Evolutionary conservation across 257 asterid species (phyloP).

Genomic region (Catharanthus roseus): DNA sequence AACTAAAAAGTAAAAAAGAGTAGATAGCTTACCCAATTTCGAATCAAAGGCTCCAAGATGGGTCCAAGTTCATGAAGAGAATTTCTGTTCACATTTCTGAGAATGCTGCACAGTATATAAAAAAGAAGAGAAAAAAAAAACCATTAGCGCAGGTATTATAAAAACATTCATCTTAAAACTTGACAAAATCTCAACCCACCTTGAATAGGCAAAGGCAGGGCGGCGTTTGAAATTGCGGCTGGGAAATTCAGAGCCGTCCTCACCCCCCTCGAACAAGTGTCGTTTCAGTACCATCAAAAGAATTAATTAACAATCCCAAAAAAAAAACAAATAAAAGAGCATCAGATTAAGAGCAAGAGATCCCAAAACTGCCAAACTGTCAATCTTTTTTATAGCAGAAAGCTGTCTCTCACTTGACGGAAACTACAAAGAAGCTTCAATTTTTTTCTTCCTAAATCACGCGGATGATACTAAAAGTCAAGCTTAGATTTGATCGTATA

Average conservation of each 20-base stretch:
- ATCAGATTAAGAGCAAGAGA: slow-evolving; percentile 22
- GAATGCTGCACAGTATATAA: slow-evolving; percentile 32
- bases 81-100: slow-evolving; percentile 35
- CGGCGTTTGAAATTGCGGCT: slow-evolving; percentile 31
- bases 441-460: slow-evolving; percentile 18
- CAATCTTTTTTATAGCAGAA: slow-evolving; percentile 23
- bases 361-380: slow-evolving; percentile 31
- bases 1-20: not conserved
- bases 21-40: slow-evolving; percentile 48
- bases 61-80: slow-evolving; percentile 40
- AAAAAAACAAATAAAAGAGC: not conserved
- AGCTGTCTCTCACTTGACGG: slow-evolving; percentile 13
- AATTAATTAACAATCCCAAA: not conserved
- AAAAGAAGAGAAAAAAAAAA: slow-evolving; percentile 11
- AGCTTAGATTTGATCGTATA: slow-evolving; percentile 18
- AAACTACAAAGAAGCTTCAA: slow-evolving; percentile 61
- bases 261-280: slow-evolving; percentile 38
- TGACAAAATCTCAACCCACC: slow-evolving; percentile 26
- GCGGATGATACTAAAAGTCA: slow-evolving; percentile 40
- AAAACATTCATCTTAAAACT: not conserved
- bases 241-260: slow-evolving; percentile 46
- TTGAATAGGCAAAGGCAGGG: slow-evolving; percentile 20
- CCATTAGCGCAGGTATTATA: not conserved
- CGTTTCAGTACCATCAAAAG: slow-evolving; percentile 66
- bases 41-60: slow-evolving; percentile 51